A percentile compares a stretch with the other conserved stretches of the same genome.
Conservation (phyloP, 1,139 yeast genomes). For the Meyerozyma elateridarum region DNA sequence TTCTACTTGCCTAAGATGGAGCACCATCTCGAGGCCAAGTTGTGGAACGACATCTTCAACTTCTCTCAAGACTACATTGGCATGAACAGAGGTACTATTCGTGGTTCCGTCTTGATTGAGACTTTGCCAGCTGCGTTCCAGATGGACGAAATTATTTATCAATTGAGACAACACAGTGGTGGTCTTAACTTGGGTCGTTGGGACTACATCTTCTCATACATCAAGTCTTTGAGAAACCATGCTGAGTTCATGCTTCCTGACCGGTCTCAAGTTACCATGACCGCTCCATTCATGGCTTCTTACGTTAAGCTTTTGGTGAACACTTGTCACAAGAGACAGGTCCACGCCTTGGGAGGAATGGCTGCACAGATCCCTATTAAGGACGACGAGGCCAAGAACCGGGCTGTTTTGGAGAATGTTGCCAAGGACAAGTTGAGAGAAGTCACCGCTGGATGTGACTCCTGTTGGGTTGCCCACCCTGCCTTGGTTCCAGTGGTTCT, state of each 20-base stretch:
- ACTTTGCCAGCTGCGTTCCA: slow-evolving; percentile 75
- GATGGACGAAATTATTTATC: slow-evolving; percentile 78
- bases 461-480: slow-evolving; percentile 83
- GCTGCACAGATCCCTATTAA: slow-evolving; percentile 81
- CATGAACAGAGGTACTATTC: slow-evolving; percentile 64
- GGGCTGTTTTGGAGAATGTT: slow-evolving; percentile 66
- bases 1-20: slow-evolving; percentile 80
- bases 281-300: slow-evolving; percentile 68
- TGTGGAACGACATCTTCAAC: slow-evolving; percentile 75
- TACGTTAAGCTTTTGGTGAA: slow-evolving; percentile 43
- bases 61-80: slow-evolving; percentile 64
- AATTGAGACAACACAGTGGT: slow-evolving; percentile 67
- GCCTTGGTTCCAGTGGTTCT: slow-evolving; percentile 72
- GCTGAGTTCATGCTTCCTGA: slow-evolving; percentile 65
- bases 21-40: slow-evolving; percentile 72
- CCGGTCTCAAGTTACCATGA: slow-evolving; percentile 70
- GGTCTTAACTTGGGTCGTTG: slow-evolving; percentile 82
- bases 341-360: slow-evolving; percentile 71
- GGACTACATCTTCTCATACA: slow-evolving; percentile 75
- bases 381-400: slow-evolving; percentile 59
- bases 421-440: slow-evolving; percentile 71
- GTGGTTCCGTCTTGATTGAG: slow-evolving; percentile 76
- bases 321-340: slow-evolving; percentile 27
- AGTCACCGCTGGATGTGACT: slow-evolving; percentile 72
- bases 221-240: slow-evolving; percentile 62